Percentiles rank a stretch among this genome's conserved stretches.
These are phyloP conservation scores for Mycogone perniciosa DNA, from an alignment of 2,329 filamentous ascomycete species.

Conservation along the genomic window DNA sequence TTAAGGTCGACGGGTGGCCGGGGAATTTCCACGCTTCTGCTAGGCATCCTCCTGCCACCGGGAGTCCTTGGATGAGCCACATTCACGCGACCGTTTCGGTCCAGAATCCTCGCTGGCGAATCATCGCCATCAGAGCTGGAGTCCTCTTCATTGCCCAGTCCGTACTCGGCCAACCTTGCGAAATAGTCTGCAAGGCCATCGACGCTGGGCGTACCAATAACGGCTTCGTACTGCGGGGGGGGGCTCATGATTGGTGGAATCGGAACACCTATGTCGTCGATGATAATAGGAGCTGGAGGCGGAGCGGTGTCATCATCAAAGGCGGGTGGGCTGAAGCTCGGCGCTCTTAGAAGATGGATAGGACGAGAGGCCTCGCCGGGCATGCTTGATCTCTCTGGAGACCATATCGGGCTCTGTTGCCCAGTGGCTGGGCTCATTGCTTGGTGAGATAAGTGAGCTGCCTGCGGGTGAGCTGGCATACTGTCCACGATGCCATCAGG, in stretches of 20 bases:
- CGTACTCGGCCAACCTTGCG: constrained; percentile 66
- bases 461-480: constrained; percentile 46
- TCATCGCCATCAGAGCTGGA: constrained; percentile 38
- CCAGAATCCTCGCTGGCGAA: constrained; percentile 39
- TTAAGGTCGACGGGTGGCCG: constrained; percentile 29
- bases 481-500: constrained; percentile 29
- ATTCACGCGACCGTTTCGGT: constrained; percentile 50
- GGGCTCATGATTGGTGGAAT: constrained; percentile 56
- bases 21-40: constrained; percentile 50
- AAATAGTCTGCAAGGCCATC: constrained; percentile 82
- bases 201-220: constrained; percentile 63
- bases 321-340: constrained; percentile 81
- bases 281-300: constrained; percentile 26
- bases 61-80: constrained; percentile 52
- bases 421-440: constrained; percentile 26
- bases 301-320: constrained; percentile 65
- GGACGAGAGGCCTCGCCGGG: constrained; percentile 44
- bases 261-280: not conserved
- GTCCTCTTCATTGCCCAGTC: constrained; percentile 38
- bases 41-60: constrained; percentile 45
- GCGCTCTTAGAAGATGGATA: constrained; percentile 75
- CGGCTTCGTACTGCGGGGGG: constrained; percentile 76
- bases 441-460: constrained; percentile 44
- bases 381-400: not conserved
- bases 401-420: constrained; percentile 14